Percentiles rank a stretch among this genome's conserved stretches.
These are phyloP conservation scores for Citrus cavaleriei DNA, from an alignment of 345 rosid species.

Conservation along the genomic window DNA sequence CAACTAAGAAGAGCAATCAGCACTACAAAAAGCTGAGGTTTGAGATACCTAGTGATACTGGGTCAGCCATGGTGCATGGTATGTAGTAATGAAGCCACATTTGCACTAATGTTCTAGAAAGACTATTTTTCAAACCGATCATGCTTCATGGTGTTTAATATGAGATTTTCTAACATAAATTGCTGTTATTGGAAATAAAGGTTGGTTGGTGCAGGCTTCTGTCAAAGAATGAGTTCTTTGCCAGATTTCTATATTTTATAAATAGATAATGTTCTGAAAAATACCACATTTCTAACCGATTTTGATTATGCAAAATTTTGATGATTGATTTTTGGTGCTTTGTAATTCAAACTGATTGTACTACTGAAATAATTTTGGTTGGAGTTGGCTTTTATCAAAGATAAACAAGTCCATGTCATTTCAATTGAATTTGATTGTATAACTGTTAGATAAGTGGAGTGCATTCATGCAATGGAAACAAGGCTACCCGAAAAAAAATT, in stretches of 20 bases:
- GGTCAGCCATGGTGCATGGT: slow-evolving; percentile 94
- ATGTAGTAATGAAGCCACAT: slow-evolving; percentile 5
- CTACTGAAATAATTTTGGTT: background rate
- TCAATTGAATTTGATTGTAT: background rate
- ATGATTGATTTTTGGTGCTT: background rate
- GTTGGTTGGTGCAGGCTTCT: background rate
- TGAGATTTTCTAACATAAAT: background rate
- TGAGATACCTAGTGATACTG: slow-evolving; percentile 64
- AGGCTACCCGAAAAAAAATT: background rate
- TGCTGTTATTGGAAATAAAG: background rate
- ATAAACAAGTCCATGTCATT: background rate
- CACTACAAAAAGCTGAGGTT: slow-evolving; percentile 76
- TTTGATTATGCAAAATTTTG: background rate
- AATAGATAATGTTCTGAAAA: background rate
- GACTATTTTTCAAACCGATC: background rate
- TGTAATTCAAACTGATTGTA: background rate
- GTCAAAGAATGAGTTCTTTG: background rate
- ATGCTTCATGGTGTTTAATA: background rate
- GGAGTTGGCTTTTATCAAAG: background rate
- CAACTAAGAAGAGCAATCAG: slow-evolving; percentile 60
- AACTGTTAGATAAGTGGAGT: background rate
- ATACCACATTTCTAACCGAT: background rate
- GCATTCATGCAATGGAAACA: background rate
- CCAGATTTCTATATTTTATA: background rate
- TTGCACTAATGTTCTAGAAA: background rate